A percentile compares a stretch with the other conserved stretches of the same genome.
These are phyloP conservation scores for Colletotrichum sp. DNA, from an alignment of 2,329 filamentous ascomycete genomes.

Conservation along the genomic window DNA sequence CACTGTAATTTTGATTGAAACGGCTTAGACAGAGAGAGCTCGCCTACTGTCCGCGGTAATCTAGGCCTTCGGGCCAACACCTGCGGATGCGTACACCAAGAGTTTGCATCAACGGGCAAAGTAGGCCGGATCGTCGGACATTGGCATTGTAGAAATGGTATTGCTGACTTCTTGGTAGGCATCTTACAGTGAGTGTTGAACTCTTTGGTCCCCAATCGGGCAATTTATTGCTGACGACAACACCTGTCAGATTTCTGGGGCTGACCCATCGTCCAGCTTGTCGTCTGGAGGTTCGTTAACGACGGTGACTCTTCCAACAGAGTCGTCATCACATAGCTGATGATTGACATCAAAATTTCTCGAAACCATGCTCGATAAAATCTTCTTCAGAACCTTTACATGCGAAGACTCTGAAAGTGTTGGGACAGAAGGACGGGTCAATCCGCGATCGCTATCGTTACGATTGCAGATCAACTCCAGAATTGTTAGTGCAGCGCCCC, in stretches of 20 bases:
- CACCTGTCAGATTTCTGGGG: not conserved
- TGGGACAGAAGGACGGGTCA: not conserved
- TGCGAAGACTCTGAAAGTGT: not conserved
- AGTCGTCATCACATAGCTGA: not conserved
- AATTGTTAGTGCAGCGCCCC: not conserved
- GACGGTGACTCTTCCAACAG: not conserved
- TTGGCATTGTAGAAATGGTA: not conserved
- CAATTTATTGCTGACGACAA: not conserved
- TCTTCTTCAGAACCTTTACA: not conserved
- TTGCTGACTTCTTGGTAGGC: not conserved
- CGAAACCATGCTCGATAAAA: not conserved
- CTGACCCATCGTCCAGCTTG: not conserved
- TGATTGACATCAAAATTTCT: not conserved
- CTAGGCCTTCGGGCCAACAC: not conserved
- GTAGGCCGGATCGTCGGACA: not conserved
- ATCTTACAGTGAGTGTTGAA: not conserved
- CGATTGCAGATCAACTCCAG: not conserved
- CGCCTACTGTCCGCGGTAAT: not conserved
- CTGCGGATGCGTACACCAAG: not conserved
- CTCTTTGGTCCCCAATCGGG: not conserved
- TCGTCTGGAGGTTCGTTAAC: not conserved
- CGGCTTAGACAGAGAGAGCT: not conserved
- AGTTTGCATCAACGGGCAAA: slow-evolving; percentile 3
- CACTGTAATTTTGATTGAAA: slow-evolving; percentile 13
- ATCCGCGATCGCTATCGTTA: not conserved